phyloP scores from a whole-genome alignment of 768 basidiomycete species.

The Lactifluus rugatus region DNA sequence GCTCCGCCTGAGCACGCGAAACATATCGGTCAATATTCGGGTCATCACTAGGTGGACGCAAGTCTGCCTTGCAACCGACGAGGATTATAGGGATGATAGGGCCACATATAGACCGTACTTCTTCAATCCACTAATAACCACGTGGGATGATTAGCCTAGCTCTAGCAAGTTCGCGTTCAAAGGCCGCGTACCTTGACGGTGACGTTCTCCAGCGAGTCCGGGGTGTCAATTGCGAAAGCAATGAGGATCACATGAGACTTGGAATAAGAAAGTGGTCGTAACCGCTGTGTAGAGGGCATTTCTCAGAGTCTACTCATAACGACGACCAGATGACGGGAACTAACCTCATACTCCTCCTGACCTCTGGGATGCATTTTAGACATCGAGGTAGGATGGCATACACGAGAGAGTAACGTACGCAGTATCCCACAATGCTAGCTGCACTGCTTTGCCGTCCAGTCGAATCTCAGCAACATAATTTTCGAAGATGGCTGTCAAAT shows the following conservation, averaged over 20 bases:
- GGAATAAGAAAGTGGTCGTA: conserved; percentile 94
- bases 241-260: conserved; percentile 99
- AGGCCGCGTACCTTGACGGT: conserved; percentile 60
- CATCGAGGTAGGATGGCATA: neutral
- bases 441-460: conserved; percentile 94
- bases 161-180: neutral
- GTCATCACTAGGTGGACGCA: conserved; percentile 52
- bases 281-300: conserved; percentile 42
- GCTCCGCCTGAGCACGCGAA: conserved; percentile 71
- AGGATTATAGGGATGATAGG: conserved; percentile 86
- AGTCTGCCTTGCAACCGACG: conserved; percentile 92
- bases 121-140: conserved; percentile 85
- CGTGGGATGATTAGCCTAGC: neutral
- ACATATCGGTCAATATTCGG: conserved; percentile 50
- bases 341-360: conserved; percentile 96
- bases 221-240: conserved; percentile 92
- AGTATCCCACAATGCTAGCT: conserved; percentile 97
- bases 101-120: conserved; percentile 95
- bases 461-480: conserved; percentile 99
- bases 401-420: conserved; percentile 53
- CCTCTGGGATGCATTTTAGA: conserved; percentile 45
- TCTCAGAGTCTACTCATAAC: conserved; percentile 1
- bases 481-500: conserved; percentile 76
- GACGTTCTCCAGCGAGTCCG: conserved; percentile 95
- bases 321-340: conserved; percentile 15